Percentiles rank a stretch among this genome's conserved stretches.
Evolutionary conservation across 768 basidiomycete genomes (phyloP).

Genomic region (Lactarius pseudohatsudake): DNA sequence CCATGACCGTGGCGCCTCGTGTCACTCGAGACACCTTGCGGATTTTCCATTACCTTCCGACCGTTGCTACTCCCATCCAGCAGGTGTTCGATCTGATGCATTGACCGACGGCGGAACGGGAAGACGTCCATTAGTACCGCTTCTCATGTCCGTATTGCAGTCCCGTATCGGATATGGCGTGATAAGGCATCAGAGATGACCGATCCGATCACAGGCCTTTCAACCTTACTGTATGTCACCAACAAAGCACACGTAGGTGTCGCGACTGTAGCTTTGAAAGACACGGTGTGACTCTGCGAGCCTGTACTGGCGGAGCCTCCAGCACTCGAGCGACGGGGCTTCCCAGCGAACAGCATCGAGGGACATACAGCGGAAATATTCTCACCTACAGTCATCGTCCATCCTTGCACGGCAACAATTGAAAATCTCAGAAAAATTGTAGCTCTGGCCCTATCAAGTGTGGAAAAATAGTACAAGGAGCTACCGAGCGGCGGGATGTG

Average conservation of each 20-base stretch:
- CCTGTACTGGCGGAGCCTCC: not conserved
- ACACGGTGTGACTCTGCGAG: not conserved
- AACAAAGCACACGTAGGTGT: not conserved
- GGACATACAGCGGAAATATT: not conserved
- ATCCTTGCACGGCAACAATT: not conserved
- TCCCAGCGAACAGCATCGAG: not conserved
- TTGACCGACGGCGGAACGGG: not conserved
- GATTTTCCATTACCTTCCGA: not conserved
- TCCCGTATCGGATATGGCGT: not conserved
- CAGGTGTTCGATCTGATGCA: conserved; percentile 3
- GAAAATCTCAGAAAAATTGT: not conserved
- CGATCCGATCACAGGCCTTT: not conserved
- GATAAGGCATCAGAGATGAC: not conserved
- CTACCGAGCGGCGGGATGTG: not conserved
- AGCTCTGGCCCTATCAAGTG: not conserved
- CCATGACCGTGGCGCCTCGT: not conserved
- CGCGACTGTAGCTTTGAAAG: not conserved
- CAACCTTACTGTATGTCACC: not conserved
- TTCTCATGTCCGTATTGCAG: not conserved
- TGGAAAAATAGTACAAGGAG: not conserved
- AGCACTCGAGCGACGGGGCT: not conserved
- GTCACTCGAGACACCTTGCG: not conserved
- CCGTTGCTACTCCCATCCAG: not conserved
- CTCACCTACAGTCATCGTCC: not conserved
- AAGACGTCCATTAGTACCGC: not conserved